Conservation (phyloP, 129 eudicot species). For the Rutidosis leptorrhynchoides region DNA sequence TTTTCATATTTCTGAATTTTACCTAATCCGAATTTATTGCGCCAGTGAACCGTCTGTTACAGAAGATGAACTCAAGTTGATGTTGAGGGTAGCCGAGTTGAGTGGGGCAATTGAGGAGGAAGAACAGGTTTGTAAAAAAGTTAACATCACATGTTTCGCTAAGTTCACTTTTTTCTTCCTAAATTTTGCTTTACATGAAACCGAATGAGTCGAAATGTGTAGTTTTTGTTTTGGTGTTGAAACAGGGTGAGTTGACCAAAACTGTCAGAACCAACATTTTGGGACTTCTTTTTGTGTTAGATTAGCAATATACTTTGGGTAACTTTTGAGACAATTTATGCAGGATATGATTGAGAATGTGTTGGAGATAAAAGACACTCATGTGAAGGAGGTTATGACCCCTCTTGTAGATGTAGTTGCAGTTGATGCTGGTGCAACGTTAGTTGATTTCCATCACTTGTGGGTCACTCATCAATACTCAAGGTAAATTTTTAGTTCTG, state of each 20-base stretch:
- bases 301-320: neutral
- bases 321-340: neutral
- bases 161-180: constrained; percentile 4
- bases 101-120: constrained; percentile 82
- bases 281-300: neutral
- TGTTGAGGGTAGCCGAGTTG: constrained; percentile 68
- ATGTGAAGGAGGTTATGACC: constrained; percentile 77
- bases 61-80: constrained; percentile 66
- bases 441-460: constrained; percentile 59
- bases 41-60: constrained; percentile 60
- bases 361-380: constrained; percentile 72
- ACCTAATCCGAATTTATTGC: neutral
- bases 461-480: constrained; percentile 81
- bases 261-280: neutral
- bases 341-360: constrained; percentile 83
- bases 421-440: constrained; percentile 53
- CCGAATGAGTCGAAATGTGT: neutral
- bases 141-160: neutral
- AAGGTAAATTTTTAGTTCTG: constrained; percentile 35
- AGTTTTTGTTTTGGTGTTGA: neutral
- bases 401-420: constrained; percentile 79
- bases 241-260: neutral
- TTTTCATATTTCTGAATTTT: neutral
- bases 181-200: neutral
- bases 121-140: constrained; percentile 51